A percentile compares a stretch with the other conserved stretches of the same genome.
Conservation (phyloP, 108 stramenopile genomes). For the Cyclostephanos tholiformis region DNA sequence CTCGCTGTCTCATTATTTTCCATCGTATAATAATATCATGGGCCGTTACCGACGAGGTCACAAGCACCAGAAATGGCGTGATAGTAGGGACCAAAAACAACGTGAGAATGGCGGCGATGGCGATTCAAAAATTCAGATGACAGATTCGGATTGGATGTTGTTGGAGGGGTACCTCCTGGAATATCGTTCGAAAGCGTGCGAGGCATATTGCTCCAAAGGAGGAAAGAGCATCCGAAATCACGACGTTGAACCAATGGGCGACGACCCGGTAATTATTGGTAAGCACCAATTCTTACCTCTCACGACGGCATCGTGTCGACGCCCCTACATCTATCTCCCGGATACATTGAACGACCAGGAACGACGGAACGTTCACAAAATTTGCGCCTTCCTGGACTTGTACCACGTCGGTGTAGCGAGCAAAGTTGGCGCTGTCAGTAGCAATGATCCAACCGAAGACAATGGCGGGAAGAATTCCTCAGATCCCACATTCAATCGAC, state of each 20-base stretch:
- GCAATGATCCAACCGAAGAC: slow-evolving; percentile 1
- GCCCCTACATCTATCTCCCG: slow-evolving; percentile 70
- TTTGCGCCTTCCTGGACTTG: slow-evolving; percentile 54
- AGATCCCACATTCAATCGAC: slow-evolving; percentile 14
- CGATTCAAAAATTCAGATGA: slow-evolving; percentile 2
- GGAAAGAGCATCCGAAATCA: slow-evolving; percentile 2
- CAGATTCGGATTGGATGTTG: slow-evolving; percentile 26
- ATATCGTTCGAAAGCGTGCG: slow-evolving; percentile 37
- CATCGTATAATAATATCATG: neutral
- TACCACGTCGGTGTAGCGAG: slow-evolving; percentile 59
- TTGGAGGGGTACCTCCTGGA: slow-evolving; percentile 42
- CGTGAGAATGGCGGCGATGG: neutral
- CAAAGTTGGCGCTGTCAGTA: neutral
- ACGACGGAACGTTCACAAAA: slow-evolving; percentile 64
- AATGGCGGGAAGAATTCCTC: slow-evolving; percentile 5
- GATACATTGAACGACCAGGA: slow-evolving; percentile 56
- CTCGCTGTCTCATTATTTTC: too few relatives aligned
- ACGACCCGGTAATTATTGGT: slow-evolving; percentile 35
- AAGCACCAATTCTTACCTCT: slow-evolving; percentile 53
- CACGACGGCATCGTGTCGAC: slow-evolving; percentile 33
- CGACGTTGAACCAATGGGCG: neutral
- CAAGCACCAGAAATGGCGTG: slow-evolving; percentile 2
- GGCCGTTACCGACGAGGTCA: slow-evolving; percentile 7
- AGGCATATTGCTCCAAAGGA: slow-evolving; percentile 2
- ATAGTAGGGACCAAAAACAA: neutral